Base-by-base conservation (phyloP, 2,329 filamentous ascomycete species). In the Talaromyces sp. region DNA sequence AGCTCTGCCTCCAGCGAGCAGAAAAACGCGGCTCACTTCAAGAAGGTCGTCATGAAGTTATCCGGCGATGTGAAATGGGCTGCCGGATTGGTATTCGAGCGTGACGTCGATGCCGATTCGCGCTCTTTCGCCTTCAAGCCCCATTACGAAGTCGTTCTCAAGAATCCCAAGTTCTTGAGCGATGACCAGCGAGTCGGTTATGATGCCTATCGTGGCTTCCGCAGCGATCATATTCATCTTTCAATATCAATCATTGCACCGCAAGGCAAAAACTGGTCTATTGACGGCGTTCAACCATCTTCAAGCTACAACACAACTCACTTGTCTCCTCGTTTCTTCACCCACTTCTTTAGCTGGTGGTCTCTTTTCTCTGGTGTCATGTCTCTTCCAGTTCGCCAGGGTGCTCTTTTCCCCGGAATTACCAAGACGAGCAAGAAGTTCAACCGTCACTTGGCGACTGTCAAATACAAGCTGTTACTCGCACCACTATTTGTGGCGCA, bases 341-440 rank as follows among this genome's bases (percentile, higher is more conserved):
- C 93, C 0, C 94, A 99, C 70, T 99, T 99, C 79, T 97, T 92
- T 76, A 86, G 87, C 52, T 99, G 94, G 94, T 97, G 92, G 91
- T 93, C 89, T 1, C 85, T 97, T 62, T 99, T 99, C 73, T 91
- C 91, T 8, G 92, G 93, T 1, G 89, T 93, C 8, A 91, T 97
- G 86, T 95, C 93, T 10, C 80, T 99, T 24, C 95, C 94, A 10
- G 88, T 99, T 52, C 90, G 94, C 1, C 95, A 99, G 76, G 94
- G 94, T 14, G 82, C 84, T 42, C 81, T 99, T 3, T 99, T 92
- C 86, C 93, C 92, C 5, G 91, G 91, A 0, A 83, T 91, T 20
- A 94, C 97, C 63, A 97, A 96, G 78, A 94, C 91, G 41, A 97
- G 91, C 79, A 99, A 99, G 77, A 99, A 99, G 70, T 99, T 99